Evolutionary conservation across 129 eudicot genomes (phyloP), one percentile per base, ranked within the genome.

Genomic region (Kitagawia praeruptora): DNA sequence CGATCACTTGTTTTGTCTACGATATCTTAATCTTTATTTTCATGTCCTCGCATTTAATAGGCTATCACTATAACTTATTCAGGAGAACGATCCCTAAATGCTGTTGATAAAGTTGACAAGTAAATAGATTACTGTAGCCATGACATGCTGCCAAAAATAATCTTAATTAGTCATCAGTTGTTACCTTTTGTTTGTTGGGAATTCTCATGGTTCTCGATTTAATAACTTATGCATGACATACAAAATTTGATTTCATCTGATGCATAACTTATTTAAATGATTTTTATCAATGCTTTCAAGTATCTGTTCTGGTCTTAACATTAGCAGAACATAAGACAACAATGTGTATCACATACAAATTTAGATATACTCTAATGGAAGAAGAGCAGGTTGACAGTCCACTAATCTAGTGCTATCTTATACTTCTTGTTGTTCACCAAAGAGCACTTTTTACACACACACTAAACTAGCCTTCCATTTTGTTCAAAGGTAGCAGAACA

Each of bases 21-120:
- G 0, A n/a, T 38, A 23, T 73, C 16, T 41, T 73, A 9, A 73
- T 42, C 37, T 73, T 11, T 8, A 40, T 40, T 9, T 16, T 38
- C 14, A 67, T 31, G 23, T 11, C 3, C 73, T 67, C 15, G 41
- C 66, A 8, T 58, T 58, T 58, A 58, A 58, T 23, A 58, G 31
- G 31, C 66, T 58, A 58, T 58, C 31, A 23, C 66, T 23, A 9
- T 58, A 58, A 58, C 49, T 76, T 45, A 40, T 83, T 53, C 86
- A 96, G 99, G 99, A 96, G 79, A 96, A 92, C 79, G 99, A 92
- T 80, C 97, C 99, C 56, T 92, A 85, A 96, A 89, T 96, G 99
- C 96, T 78, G 99, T 97, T 78, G 97, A 92, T 61, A 95, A 92
- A 86, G 97, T 96, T n/a, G 97, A 96, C 84, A 97, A 97, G 99